Percentiles rank a stretch among this genome's conserved stretches.
These are phyloP conservation scores for Dactylellina drechsleri DNA, from an alignment of 2,329 filamentous ascomycete species.

Conservation along the genomic window DNA sequence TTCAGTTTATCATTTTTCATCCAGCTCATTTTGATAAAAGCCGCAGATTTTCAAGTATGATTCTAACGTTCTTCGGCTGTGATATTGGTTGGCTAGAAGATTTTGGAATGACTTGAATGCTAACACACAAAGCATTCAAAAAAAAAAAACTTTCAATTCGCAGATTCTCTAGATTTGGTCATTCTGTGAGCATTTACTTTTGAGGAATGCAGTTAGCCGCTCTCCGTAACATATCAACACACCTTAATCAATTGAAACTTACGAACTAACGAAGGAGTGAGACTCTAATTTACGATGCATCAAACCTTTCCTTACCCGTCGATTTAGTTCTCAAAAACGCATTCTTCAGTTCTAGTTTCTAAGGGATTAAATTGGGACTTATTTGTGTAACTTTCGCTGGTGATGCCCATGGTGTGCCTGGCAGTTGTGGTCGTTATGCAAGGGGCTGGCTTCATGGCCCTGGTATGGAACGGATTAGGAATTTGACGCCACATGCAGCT, in stretches of 20 bases:
- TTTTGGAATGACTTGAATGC: background rate
- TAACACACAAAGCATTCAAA: background rate
- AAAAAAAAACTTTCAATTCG: background rate
- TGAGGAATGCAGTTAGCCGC: conserved; percentile 2
- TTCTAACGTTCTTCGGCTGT: background rate
- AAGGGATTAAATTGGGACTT: background rate
- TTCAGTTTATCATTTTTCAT: background rate
- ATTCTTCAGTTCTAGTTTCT: conserved; percentile 7
- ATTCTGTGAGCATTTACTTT: background rate
- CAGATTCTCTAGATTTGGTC: background rate
- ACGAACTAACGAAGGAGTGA: background rate
- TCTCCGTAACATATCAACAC: conserved; percentile 1
- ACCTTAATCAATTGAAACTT: background rate
- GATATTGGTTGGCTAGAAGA: background rate
- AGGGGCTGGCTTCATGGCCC: conserved; percentile 1
- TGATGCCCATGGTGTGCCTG: background rate
- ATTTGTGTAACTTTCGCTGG: background rate
- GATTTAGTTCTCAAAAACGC: background rate
- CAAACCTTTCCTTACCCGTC: conserved; percentile 7
- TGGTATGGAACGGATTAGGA: conserved; percentile 16
- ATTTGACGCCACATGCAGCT: background rate
- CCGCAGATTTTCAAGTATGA: background rate
- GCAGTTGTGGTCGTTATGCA: background rate
- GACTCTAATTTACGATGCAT: background rate
- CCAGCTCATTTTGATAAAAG: background rate